Conservation (phyloP, 225 moss, liverwort and hornwort genomes). For the Anthoceros angustus region DNA sequence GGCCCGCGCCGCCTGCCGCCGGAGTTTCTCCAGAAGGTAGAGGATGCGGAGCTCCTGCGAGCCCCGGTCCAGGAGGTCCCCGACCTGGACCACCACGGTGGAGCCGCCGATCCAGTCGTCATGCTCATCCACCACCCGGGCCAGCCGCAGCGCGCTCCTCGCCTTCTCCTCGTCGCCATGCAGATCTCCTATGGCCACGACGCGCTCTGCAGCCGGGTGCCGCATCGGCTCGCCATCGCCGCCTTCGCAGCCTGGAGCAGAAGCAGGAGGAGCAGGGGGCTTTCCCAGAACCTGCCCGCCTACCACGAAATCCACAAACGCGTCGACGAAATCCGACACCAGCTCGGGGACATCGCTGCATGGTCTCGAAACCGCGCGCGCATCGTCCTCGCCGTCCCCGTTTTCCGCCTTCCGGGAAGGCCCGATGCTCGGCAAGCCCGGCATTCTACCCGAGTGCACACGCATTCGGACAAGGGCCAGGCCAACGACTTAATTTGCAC, state of each 20-base stretch:
- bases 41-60: slow-evolving; percentile 71
- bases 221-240: slow-evolving; percentile 5
- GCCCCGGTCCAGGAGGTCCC: slow-evolving; percentile 78
- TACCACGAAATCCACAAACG: slow-evolving; percentile 65
- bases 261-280: slow-evolving; percentile 7
- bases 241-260: background rate
- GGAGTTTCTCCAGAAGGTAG: slow-evolving; percentile 71
- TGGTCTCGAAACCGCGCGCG: background rate
- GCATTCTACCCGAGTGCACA: too few species aligned
- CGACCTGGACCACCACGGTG: slow-evolving; percentile 72
- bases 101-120: slow-evolving; percentile 63
- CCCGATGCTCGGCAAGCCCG: too few species aligned
- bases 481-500: too few species aligned
- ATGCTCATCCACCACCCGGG: slow-evolving; percentile 54
- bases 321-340: slow-evolving; percentile 61
- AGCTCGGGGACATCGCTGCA: slow-evolving; percentile 49
- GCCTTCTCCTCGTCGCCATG: slow-evolving; percentile 77
- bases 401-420: too few species aligned
- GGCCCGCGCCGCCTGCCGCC: slow-evolving; percentile 46
- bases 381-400: background rate
- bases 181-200: slow-evolving; percentile 72
- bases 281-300: slow-evolving; percentile 69
- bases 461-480: too few species aligned
- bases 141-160: slow-evolving; percentile 51
- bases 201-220: slow-evolving; percentile 22